Evolutionary conservation across 2,329 filamentous ascomycete genomes (phyloP).

Genomic region (Neurospora sp.): DNA sequence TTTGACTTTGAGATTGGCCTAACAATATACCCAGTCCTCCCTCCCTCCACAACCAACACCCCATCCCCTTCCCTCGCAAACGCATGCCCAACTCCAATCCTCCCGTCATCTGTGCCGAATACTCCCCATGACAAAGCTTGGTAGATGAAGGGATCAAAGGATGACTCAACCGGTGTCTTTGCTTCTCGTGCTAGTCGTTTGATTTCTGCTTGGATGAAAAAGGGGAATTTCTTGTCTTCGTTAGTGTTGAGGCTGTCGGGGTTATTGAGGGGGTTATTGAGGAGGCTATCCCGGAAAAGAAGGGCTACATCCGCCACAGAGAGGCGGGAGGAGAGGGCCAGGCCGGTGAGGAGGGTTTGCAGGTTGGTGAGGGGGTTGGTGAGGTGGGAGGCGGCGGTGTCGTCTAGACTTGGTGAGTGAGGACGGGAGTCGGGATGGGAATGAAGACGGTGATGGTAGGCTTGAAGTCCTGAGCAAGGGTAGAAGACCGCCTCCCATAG

Average conservation of each 20-base stretch:
- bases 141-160: neutral
- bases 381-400: neutral
- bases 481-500: neutral
- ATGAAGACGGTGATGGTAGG: neutral
- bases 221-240: neutral
- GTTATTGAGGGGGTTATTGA: neutral
- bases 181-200: neutral
- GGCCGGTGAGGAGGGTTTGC: neutral
- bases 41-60: neutral
- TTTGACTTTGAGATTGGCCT: neutral
- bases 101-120: neutral
- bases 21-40: neutral
- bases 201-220: neutral
- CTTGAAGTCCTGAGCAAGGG: neutral
- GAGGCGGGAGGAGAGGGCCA: neutral
- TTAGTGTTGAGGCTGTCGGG: accelerated
- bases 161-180: neutral
- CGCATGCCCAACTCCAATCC: neutral
- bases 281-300: neutral
- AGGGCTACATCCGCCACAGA: neutral
- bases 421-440: no score
- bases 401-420: neutral
- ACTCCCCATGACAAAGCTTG: neutral
- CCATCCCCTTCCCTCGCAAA: neutral
- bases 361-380: neutral